Evolutionary conservation across 805 yeast genomes (phyloP).

Genomic region (Jamesozyma rosinii): DNA sequence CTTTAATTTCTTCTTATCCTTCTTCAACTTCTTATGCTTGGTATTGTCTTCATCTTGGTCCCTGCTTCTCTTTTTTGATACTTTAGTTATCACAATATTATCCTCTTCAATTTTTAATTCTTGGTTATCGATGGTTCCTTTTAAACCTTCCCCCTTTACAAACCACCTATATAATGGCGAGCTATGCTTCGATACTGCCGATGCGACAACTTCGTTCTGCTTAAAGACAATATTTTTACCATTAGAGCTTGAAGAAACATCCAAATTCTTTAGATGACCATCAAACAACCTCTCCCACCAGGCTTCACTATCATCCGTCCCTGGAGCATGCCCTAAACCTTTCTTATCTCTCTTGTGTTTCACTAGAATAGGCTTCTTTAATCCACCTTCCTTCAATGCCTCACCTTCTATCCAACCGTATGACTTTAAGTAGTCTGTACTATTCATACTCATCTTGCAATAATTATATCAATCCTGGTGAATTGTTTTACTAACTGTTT

Average conservation of each 20-base stretch:
- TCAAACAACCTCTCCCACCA: constrained; percentile 98
- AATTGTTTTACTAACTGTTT: no score
- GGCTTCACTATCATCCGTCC: constrained; percentile 63
- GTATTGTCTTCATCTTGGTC: constrained; percentile 11
- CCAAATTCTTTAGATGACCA: constrained; percentile 76
- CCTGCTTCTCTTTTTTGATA: constrained; percentile 6
- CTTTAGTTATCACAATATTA: constrained; percentile 4
- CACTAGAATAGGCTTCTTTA: constrained; percentile 77
- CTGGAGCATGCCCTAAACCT: constrained; percentile 73
- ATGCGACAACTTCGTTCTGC: constrained; percentile 42
- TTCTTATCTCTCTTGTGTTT: constrained; percentile 84
- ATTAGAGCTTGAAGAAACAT: constrained; percentile 36
- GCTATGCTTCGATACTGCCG: constrained; percentile 39
- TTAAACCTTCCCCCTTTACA: constrained; percentile 75
- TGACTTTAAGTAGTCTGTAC: constrained; percentile 58
- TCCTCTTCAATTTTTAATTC: constrained; percentile 5
- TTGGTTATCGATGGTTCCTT: constrained; percentile 55
- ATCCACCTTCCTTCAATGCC: constrained; percentile 69
- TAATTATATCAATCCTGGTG: neutral
- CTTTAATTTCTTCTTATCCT: constrained; percentile 15
- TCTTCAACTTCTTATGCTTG: constrained; percentile 11
- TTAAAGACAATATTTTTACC: constrained; percentile 41
- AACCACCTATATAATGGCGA: constrained; percentile 81
- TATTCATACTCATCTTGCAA: constrained; percentile 46
- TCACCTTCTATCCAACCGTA: constrained; percentile 94